Conservation (phyloP, 371 early-diverging fungal genomes). For the Rhizopus arrhizus region DNA sequence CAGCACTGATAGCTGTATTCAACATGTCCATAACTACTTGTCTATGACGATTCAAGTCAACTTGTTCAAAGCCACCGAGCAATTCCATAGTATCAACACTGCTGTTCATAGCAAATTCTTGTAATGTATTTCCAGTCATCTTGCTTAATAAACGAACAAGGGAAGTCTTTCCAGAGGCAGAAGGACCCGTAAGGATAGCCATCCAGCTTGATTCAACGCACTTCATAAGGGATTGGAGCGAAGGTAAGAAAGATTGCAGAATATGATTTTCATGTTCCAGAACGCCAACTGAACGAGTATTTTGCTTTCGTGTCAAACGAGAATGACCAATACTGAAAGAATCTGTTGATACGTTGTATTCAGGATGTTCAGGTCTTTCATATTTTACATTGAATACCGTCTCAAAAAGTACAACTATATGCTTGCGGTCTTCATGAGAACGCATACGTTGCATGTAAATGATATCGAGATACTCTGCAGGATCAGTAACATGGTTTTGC, state of each 20-base stretch:
- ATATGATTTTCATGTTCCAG: slow-evolving; percentile 60
- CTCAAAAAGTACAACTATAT: slow-evolving; percentile 66
- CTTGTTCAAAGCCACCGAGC: slow-evolving; percentile 96
- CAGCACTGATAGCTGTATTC: slow-evolving; percentile 26
- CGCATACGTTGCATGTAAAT: slow-evolving; percentile 92
- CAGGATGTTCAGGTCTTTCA: slow-evolving; percentile 42
- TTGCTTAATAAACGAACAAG: slow-evolving; percentile 82
- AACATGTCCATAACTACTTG: slow-evolving; percentile 56
- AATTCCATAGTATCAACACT: slow-evolving; percentile 95
- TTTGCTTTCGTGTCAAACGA: slow-evolving; percentile 51
- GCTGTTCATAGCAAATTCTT: slow-evolving; percentile 93
- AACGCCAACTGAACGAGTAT: slow-evolving; percentile 14
- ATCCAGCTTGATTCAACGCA: slow-evolving; percentile 92
- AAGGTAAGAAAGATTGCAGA: slow-evolving; percentile 67
- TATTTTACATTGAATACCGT: slow-evolving; percentile 63
- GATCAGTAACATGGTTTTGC: slow-evolving; percentile 53
- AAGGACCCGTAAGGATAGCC: slow-evolving; percentile 89
- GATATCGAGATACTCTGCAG: slow-evolving; percentile 76
- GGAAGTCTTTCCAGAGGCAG: slow-evolving; percentile 88
- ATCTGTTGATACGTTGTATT: slow-evolving; percentile 46
- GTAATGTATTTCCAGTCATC: slow-evolving; percentile 77
- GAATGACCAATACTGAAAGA: slow-evolving; percentile 72
- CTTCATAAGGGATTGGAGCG: slow-evolving; percentile 80
- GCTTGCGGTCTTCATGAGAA: slow-evolving; percentile 73
- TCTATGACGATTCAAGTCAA: slow-evolving; percentile 82